Conservation (phyloP, 805 yeast genomes). For the Wickerhamomyces alni region DNA sequence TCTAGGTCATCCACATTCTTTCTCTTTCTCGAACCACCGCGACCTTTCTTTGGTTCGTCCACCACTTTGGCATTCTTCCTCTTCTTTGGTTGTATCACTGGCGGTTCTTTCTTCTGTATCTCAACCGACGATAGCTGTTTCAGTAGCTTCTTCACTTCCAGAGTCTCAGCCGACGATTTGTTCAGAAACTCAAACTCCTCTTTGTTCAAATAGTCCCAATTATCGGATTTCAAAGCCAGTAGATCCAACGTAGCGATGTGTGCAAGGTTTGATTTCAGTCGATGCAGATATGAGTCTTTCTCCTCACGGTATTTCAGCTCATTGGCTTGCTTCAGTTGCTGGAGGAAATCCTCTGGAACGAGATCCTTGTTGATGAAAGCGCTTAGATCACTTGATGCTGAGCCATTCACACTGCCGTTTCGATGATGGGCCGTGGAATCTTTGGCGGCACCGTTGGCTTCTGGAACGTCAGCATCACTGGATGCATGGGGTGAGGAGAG, state of each 20-base stretch:
- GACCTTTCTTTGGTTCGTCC: not conserved
- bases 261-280: constrained; percentile 18
- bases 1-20: constrained; percentile 5
- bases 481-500: constrained; percentile 14
- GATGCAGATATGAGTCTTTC: constrained; percentile 19
- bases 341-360: constrained; percentile 10
- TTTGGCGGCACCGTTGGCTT: too few species aligned
- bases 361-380: not conserved
- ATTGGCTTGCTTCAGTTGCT: constrained; percentile 17
- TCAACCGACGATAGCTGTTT: constrained; percentile 22
- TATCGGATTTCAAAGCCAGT: constrained; percentile 17
- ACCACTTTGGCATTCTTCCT: constrained; percentile 2
- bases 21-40: constrained; percentile 7
- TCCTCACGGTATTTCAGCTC: constrained; percentile 15
- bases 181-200: constrained; percentile 22
- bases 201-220: constrained; percentile 22
- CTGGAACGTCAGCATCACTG: not conserved
- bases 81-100: constrained; percentile 4
- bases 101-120: constrained; percentile 15
- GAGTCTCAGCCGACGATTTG: constrained; percentile 20
- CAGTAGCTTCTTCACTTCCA: constrained; percentile 22
- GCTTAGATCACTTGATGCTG: constrained; percentile 1
- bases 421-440: too few species aligned
- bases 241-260: constrained; percentile 23
- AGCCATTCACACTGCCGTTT: not conserved